These are phyloP conservation scores for Nicotiana rustica DNA, from an alignment of 305 asterid genomes.

Conservation along the genomic window DNA sequence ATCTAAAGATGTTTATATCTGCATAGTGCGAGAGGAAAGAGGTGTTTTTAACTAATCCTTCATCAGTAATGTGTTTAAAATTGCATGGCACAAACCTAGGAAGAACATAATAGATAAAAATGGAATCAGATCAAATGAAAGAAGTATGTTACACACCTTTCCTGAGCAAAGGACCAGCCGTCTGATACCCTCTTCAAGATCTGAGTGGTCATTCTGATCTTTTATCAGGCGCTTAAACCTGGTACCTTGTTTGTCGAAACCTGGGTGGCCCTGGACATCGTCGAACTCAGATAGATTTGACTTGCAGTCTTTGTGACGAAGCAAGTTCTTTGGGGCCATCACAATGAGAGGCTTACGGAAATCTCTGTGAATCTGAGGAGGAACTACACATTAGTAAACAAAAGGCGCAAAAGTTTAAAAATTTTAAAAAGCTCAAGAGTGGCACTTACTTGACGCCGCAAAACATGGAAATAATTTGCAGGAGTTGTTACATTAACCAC, in stretches of 20 bases:
- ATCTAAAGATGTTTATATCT: constrained; percentile 18
- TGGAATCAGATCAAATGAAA: neutral
- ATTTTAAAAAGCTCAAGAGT: neutral
- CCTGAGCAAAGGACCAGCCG: constrained; percentile 95
- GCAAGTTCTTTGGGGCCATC: constrained; percentile 93
- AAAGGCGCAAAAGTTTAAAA: neutral
- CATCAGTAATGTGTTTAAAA: neutral
- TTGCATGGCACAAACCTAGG: neutral
- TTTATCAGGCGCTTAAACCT: constrained; percentile 94
- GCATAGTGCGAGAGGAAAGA: neutral
- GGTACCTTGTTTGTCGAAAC: constrained; percentile 98
- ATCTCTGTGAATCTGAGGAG: constrained; percentile 78
- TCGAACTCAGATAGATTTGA: constrained; percentile 91
- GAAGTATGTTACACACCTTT: constrained; percentile 62
- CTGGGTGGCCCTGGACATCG: constrained; percentile 91
- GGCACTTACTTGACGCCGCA: constrained; percentile 72
- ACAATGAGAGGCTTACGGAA: constrained; percentile 95
- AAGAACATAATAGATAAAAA: neutral
- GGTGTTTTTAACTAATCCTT: neutral
- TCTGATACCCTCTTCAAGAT: constrained; percentile 84
- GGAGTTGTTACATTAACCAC: constrained; percentile 98
- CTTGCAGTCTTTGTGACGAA: constrained; percentile 90
- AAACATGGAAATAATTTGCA: constrained; percentile 94
- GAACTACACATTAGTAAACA: constrained; percentile 33
- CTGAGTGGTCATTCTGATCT: constrained; percentile 82